A percentile compares a stretch with the other conserved stretches of the same genome.
Conservation (phyloP, 495 filamentous ascomycete species). For the Xylaria acuta region DNA sequence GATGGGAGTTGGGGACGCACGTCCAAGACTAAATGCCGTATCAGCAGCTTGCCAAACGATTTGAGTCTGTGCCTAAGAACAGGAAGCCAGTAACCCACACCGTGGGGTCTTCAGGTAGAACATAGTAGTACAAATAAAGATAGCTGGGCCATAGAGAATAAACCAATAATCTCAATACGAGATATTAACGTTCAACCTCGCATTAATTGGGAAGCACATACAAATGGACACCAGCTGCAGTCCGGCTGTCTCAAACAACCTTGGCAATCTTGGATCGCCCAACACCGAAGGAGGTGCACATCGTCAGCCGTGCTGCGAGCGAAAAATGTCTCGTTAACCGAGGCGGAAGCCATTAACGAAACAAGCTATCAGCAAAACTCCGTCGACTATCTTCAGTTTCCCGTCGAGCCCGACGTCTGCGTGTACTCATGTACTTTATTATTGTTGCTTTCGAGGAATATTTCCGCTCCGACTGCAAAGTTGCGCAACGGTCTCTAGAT, state of each 20-base stretch:
- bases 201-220: slow-evolving; percentile 33
- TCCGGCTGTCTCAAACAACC: slow-evolving; percentile 47
- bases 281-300: slow-evolving; percentile 51
- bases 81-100: background rate
- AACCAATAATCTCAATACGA: no score
- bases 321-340: slow-evolving; percentile 16
- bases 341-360: background rate
- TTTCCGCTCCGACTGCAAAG: background rate
- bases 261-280: slow-evolving; percentile 52
- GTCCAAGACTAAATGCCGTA: slow-evolving; percentile 45
- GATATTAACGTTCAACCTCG: background rate
- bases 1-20: slow-evolving; percentile 54
- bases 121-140: background rate
- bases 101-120: background rate
- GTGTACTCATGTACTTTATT: background rate
- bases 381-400: background rate
- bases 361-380: background rate
- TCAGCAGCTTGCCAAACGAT: background rate
- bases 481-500: no score
- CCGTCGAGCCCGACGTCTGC: no score
- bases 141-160: background rate
- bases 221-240: slow-evolving; percentile 61
- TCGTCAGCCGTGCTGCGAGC: slow-evolving; percentile 27
- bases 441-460: background rate
- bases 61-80: background rate